Conservation (phyloP, 768 basidiomycete genomes). For the Amanita thiersii region DNA sequence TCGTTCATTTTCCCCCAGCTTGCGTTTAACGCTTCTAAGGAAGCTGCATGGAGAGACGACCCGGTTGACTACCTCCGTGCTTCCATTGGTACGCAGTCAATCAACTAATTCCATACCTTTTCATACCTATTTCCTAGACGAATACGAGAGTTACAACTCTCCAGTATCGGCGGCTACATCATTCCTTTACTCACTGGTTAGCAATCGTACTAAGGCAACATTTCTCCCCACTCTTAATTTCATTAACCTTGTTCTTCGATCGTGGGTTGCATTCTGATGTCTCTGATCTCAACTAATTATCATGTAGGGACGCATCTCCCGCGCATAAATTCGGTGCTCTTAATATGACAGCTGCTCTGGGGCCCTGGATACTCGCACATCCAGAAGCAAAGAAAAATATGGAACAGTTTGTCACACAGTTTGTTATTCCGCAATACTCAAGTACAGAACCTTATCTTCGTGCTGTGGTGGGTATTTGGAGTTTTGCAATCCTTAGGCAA, state of each 20-base stretch:
- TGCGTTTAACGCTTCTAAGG: conserved; percentile 61
- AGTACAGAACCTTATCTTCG: conserved; percentile 66
- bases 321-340: conserved; percentile 78
- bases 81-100: conserved; percentile 48
- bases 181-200: conserved; percentile 72
- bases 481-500: conserved; percentile 1
- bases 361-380: conserved; percentile 76
- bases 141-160: conserved; percentile 71
- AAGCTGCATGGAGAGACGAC: conserved; percentile 72
- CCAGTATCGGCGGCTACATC: conserved; percentile 74
- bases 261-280: conserved; percentile 27
- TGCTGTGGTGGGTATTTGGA: conserved; percentile 50
- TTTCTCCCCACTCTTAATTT: conserved; percentile 77
- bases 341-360: conserved; percentile 72
- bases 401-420: conserved; percentile 68
- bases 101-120: background rate
- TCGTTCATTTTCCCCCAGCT: conserved; percentile 83
- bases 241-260: conserved; percentile 65
- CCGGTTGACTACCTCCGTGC: conserved; percentile 77
- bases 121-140: conserved; percentile 43
- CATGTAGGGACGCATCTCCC: conserved; percentile 33
- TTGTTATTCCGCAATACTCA: conserved; percentile 68
- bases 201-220: conserved; percentile 72
- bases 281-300: conserved; percentile 3
- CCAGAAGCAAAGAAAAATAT: conserved; percentile 71